Evolutionary conservation across 768 basidiomycete genomes (phyloP).

Genomic region (Daedaleopsis sinensis): DNA sequence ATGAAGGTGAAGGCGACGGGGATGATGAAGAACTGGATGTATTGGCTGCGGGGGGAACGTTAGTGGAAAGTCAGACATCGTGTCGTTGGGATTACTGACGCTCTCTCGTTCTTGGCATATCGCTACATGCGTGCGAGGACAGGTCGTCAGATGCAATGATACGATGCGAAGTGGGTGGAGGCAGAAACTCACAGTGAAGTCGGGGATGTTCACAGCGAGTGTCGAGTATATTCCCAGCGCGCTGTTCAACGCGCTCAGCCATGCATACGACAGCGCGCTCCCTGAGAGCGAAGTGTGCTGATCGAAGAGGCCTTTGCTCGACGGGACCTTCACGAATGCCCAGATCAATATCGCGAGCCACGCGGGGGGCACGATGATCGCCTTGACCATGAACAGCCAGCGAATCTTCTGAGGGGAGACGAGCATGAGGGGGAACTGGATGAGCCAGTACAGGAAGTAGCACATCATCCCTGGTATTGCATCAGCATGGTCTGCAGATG

Average conservation of each 20-base stretch:
- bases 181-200: conserved; percentile 58
- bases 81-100: conserved; percentile 41
- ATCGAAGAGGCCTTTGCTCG: conserved; percentile 56
- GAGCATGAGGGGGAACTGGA: conserved; percentile 73
- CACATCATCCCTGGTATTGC: conserved; percentile 59
- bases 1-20: conserved; percentile 76
- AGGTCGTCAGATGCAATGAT: neutral
- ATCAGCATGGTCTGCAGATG: neutral
- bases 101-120: conserved; percentile 70
- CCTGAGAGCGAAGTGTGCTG: conserved; percentile 56
- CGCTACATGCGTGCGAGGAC: conserved; percentile 41
- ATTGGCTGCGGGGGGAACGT: conserved; percentile 50
- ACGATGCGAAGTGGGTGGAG: neutral
- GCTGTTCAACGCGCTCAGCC: conserved; percentile 77
- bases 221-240: conserved; percentile 77
- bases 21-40: conserved; percentile 74
- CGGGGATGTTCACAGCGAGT: conserved; percentile 79
- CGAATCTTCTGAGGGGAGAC: conserved; percentile 79
- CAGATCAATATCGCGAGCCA: conserved; percentile 72
- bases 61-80: neutral
- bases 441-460: conserved; percentile 77
- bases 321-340: conserved; percentile 70
- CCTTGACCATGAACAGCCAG: conserved; percentile 73
- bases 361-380: conserved; percentile 45
- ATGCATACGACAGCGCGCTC: conserved; percentile 69